phyloP scores from a whole-genome alignment of 2,329 filamentous ascomycete species.

The Amylocarpus encephaloides region DNA sequence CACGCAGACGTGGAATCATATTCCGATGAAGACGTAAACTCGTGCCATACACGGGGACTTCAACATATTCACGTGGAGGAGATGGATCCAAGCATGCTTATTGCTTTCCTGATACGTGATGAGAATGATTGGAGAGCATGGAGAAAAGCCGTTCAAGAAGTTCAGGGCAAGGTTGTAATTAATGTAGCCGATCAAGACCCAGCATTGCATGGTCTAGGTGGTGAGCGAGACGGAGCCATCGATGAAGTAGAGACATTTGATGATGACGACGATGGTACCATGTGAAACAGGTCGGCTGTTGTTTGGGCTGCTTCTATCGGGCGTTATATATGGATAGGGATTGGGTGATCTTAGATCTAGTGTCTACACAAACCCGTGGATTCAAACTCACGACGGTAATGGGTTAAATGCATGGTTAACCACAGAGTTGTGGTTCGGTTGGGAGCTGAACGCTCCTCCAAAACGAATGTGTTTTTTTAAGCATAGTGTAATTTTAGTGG shows the following conservation, averaged over 20 bases:
- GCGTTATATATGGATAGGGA: constrained; percentile 1
- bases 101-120: constrained; percentile 81
- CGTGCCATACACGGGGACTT: constrained; percentile 81
- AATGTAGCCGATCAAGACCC: constrained; percentile 72
- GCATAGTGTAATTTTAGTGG: too few relatives aligned
- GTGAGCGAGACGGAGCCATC: constrained; percentile 65
- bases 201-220: constrained; percentile 42
- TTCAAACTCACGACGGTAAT: too few relatives aligned
- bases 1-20: constrained; percentile 52
- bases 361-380: not conserved
- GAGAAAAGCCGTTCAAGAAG: constrained; percentile 68
- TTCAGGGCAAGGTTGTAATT: constrained; percentile 78
- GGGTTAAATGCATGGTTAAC: too few relatives aligned
- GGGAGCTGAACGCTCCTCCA: too few relatives aligned
- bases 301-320: not conserved
- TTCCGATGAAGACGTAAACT: constrained; percentile 65
- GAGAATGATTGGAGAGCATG: constrained; percentile 80
- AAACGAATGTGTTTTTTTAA: too few relatives aligned
- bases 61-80: constrained; percentile 78
- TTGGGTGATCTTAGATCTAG: not conserved
- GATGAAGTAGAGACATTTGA: constrained; percentile 89
- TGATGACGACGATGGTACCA: constrained; percentile 51
- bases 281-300: constrained; percentile 13
- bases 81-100: constrained; percentile 97
- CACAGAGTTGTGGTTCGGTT: too few relatives aligned